Evolutionary conservation across 106 monocot genomes (phyloP).

Genomic region (Narthecium ossifragum): DNA sequence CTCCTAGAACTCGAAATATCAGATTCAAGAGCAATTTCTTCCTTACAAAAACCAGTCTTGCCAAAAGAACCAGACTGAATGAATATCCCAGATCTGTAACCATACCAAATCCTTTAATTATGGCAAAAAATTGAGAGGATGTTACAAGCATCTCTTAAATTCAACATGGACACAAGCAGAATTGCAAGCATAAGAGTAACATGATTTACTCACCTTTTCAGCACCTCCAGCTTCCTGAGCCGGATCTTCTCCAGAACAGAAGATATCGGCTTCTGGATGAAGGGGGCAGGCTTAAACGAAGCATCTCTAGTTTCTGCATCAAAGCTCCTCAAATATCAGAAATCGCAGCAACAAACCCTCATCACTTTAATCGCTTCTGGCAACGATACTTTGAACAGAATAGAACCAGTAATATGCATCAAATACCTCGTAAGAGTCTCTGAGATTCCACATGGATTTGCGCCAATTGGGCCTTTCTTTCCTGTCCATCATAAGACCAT

Average conservation of each 20-base stretch:
- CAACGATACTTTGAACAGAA: too few relatives aligned
- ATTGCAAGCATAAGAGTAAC: background rate
- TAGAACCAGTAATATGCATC: too few relatives aligned
- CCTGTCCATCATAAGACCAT: slow-evolving; percentile 34
- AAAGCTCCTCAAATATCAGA: background rate
- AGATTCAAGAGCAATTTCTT: slow-evolving; percentile 2
- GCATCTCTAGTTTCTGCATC: slow-evolving; percentile 72
- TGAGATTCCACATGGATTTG: slow-evolving; percentile 77
- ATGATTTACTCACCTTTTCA: slow-evolving; percentile 35
- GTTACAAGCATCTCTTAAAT: background rate
- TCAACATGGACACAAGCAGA: background rate
- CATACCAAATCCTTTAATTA: background rate
- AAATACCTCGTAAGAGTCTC: slow-evolving; percentile 66
- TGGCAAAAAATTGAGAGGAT: background rate
- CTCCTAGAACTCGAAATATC: background rate
- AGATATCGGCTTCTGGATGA: slow-evolving; percentile 79
- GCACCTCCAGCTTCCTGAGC: slow-evolving; percentile 54
- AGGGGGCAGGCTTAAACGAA: slow-evolving; percentile 57
- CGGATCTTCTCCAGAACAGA: slow-evolving; percentile 87
- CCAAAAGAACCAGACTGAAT: slow-evolving; percentile 12
- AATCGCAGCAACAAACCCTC: background rate
- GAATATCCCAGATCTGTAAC: slow-evolving; percentile 21
- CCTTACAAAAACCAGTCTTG: slow-evolving; percentile 10
- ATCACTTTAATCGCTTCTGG: too few relatives aligned
- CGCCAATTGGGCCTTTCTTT: slow-evolving; percentile 59